Conservation (phyloP, 192 early-diverging fungal genomes). For the Radiomyces spectabilis region DNA sequence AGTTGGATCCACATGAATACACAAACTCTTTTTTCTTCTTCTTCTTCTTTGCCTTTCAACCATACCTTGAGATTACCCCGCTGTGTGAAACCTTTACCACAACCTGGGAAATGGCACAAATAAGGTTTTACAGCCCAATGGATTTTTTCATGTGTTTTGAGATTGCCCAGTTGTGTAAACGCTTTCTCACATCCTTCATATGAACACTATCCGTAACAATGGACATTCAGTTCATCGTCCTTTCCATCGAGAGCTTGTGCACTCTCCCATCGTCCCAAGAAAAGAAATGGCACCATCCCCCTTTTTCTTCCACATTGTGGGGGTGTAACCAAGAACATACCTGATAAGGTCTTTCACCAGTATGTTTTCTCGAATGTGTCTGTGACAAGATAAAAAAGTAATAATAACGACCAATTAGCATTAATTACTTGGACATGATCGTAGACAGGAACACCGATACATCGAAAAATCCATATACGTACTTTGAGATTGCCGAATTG, state of each 20-base stretch:
- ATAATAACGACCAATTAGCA: not conserved
- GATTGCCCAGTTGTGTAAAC: constrained; percentile 76
- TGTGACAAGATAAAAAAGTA: not conserved
- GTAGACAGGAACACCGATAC: not conserved
- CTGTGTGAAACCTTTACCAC: constrained; percentile 69
- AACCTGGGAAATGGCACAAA: constrained; percentile 54
- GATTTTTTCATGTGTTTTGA: constrained; percentile 76
- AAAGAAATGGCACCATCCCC: not conserved
- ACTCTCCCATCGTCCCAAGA: too few species aligned
- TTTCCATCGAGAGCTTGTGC: too few species aligned
- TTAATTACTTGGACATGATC: too few species aligned
- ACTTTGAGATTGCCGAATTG: constrained; percentile 61
- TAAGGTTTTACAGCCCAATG: constrained; percentile 75
- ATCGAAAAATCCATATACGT: not conserved
- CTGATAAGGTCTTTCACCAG: constrained; percentile 53
- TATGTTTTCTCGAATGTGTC: constrained; percentile 47
- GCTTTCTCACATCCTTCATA: constrained; percentile 66
- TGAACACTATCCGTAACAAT: constrained; percentile 30
- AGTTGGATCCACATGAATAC: not conserved
- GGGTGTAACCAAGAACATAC: not conserved
- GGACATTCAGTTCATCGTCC: too few species aligned
- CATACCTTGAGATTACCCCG: constrained; percentile 57
- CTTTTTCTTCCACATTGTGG: not conserved
- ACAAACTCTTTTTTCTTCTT: too few species aligned
- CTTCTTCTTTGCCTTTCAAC: not conserved